Evolutionary conservation across 2,329 filamentous ascomycete species (phyloP).

Genomic region (Zymoseptoria ardabiliae): DNA sequence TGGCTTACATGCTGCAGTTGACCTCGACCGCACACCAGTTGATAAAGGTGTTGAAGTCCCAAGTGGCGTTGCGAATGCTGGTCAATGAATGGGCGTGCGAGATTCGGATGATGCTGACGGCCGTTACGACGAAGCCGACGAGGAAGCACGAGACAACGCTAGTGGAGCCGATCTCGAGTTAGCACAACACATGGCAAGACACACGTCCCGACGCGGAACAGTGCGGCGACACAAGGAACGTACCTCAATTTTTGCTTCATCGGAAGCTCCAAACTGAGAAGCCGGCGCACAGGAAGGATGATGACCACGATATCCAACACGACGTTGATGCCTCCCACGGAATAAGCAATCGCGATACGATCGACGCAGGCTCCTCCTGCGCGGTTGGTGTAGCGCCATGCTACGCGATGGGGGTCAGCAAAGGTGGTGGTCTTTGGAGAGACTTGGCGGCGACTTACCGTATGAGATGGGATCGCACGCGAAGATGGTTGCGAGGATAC

Average conservation of each 20-base stretch:
- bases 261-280: constrained; percentile 6
- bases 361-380: constrained; percentile 6
- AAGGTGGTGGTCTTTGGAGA: not conserved
- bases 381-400: not conserved
- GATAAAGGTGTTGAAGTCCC: constrained; percentile 1
- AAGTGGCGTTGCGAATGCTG: constrained; percentile 4
- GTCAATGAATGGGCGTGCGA: not conserved
- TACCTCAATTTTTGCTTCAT: constrained; percentile 9
- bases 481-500: constrained; percentile 6
- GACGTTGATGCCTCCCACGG: constrained; percentile 6
- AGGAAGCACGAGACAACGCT: constrained; percentile 9
- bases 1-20: not conserved
- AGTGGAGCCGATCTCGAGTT: not conserved
- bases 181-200: not conserved
- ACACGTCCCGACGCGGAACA: not conserved
- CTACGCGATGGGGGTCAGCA: not conserved
- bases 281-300: constrained; percentile 5
- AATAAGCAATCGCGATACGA: constrained; percentile 2
- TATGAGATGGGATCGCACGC: constrained; percentile 7
- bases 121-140: constrained; percentile 10
- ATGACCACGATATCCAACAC: constrained; percentile 8
- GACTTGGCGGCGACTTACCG: not conserved
- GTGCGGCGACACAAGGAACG: not conserved
- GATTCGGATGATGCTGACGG: constrained; percentile 8
- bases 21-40: not conserved